Percentiles rank a stretch among this genome's conserved stretches.
These are phyloP conservation scores for Amanita muscaria DNA, from an alignment of 768 basidiomycete genomes.

Conservation along the genomic window DNA sequence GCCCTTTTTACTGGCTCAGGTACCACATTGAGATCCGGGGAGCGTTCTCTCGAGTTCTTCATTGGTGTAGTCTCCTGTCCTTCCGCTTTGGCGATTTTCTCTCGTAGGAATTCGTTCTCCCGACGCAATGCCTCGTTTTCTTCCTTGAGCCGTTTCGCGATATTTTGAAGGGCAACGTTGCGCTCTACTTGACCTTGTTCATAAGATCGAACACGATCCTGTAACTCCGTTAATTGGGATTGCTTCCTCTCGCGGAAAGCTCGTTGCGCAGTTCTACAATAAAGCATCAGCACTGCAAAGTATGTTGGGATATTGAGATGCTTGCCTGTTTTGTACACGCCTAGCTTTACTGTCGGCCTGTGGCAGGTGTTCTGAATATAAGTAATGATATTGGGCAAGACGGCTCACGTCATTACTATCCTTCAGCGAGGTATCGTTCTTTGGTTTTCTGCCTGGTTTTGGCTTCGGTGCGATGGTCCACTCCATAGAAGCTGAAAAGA, in stretches of 20 bases:
- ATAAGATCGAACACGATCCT: slow-evolving; percentile 76
- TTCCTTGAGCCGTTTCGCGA: slow-evolving; percentile 79
- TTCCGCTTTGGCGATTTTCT: slow-evolving; percentile 36
- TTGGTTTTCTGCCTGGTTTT: slow-evolving; percentile 83
- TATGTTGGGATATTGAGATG: slow-evolving; percentile 1
- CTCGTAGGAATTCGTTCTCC: slow-evolving; percentile 58
- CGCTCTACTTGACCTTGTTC: slow-evolving; percentile 89
- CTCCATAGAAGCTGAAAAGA: slow-evolving; percentile 65
- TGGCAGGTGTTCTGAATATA: slow-evolving; percentile 5
- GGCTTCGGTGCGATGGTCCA: slow-evolving; percentile 85
- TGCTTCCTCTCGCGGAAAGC: slow-evolving; percentile 88
- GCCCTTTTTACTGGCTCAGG: background rate
- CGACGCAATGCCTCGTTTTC: slow-evolving; percentile 70
- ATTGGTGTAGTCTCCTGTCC: slow-evolving; percentile 15
- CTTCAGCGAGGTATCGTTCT: slow-evolving; percentile 46
- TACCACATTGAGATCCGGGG: slow-evolving; percentile 16
- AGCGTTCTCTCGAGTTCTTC: slow-evolving; percentile 44
- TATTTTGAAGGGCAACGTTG: slow-evolving; percentile 73
- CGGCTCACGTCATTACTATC: slow-evolving; percentile 43
- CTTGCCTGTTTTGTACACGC: slow-evolving; percentile 67
- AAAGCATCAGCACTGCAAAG: no score
- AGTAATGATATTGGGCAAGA: background rate
- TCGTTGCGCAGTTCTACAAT: slow-evolving; percentile 85
- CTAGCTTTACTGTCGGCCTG: slow-evolving; percentile 51
- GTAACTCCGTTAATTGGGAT: slow-evolving; percentile 78